These are phyloP conservation scores for Tetrastigma voinierianum DNA, from an alignment of 164 flowering plant species.

Conservation along the genomic window DNA sequence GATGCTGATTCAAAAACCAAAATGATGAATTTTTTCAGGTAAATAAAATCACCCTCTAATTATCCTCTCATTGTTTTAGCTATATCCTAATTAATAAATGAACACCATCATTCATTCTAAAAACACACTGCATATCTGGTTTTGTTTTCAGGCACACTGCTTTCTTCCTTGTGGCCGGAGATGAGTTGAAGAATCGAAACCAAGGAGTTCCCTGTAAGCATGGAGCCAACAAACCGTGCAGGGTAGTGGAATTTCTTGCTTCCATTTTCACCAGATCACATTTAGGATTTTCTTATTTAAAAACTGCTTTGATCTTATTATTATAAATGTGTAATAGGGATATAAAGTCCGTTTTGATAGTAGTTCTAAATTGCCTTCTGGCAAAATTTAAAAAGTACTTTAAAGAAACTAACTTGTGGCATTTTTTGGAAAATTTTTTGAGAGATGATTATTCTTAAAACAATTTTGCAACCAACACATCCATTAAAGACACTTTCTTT, in stretches of 20 bases:
- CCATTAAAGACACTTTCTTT: no score
- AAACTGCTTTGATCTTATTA: no score
- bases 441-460: no score
- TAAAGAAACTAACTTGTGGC: no score
- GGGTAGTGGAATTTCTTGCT: constrained; percentile 8
- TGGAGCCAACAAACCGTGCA: constrained; percentile 33
- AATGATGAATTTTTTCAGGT: constrained; percentile 94
- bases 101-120: not conserved
- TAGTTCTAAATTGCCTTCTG: no score
- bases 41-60: not conserved
- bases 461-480: no score
- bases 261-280: not conserved
- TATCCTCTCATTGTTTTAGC: not conserved
- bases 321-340: no score
- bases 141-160: constrained; percentile 79
- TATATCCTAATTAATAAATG: not conserved
- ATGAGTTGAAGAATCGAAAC: constrained; percentile 67
- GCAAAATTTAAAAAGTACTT: no score
- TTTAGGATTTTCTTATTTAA: no score
- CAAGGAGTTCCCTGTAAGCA: constrained; percentile 52
- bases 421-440: no score
- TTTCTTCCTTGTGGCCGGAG: constrained; percentile 93
- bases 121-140: not conserved
- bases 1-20: constrained; percentile 82
- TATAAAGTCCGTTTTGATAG: no score